Percentiles rank a stretch among this genome's conserved stretches.
Evolutionary conservation across 1,139 yeast species (phyloP).

Genomic region (Zygoascus hellenicus): DNA sequence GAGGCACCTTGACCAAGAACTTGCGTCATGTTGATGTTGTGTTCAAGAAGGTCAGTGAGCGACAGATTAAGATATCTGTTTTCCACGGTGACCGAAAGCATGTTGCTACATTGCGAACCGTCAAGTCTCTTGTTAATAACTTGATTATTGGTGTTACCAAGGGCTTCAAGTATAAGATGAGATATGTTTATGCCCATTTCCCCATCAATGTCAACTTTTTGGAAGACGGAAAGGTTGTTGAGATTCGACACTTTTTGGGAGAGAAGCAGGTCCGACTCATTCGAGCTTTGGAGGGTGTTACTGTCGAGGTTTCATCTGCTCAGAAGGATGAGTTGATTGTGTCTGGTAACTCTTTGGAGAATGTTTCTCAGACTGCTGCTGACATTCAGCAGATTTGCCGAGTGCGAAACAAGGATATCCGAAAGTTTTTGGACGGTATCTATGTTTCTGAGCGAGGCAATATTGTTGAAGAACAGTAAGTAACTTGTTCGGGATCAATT

Average conservation of each 20-base stretch:
- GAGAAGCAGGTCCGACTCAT: slow-evolving; percentile 93
- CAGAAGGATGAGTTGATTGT: slow-evolving; percentile 94
- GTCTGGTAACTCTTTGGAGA: slow-evolving; percentile 95
- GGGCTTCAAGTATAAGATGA: slow-evolving; percentile 99
- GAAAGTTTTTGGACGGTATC: slow-evolving; percentile 99
- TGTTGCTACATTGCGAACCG: slow-evolving; percentile 99
- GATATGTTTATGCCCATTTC: slow-evolving; percentile 99
- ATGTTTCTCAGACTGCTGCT: slow-evolving; percentile 97
- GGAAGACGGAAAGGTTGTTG: slow-evolving; percentile 72
- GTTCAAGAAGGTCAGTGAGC: slow-evolving; percentile 68
- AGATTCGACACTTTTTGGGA: slow-evolving; percentile 99
- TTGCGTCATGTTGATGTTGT: slow-evolving; percentile 94
- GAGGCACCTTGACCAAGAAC: slow-evolving; percentile 91
- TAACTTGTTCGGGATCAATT: no score
- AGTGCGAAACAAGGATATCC: slow-evolving; percentile 99
- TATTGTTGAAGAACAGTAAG: slow-evolving; percentile 60
- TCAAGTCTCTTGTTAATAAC: slow-evolving; percentile 90
- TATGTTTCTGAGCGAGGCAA: slow-evolving; percentile 96
- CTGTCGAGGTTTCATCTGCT: slow-evolving; percentile 71
- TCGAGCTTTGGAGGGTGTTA: slow-evolving; percentile 86
- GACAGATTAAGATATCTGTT: slow-evolving; percentile 79
- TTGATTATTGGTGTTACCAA: slow-evolving; percentile 97
- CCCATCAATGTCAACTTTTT: slow-evolving; percentile 96
- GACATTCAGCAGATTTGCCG: slow-evolving; percentile 97
- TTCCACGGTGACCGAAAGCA: slow-evolving; percentile 99